Percentiles rank a stretch among this genome's conserved stretches.
Conservation (phyloP, 306 rosid species). For the Citrullus mucosospermus region DNA sequence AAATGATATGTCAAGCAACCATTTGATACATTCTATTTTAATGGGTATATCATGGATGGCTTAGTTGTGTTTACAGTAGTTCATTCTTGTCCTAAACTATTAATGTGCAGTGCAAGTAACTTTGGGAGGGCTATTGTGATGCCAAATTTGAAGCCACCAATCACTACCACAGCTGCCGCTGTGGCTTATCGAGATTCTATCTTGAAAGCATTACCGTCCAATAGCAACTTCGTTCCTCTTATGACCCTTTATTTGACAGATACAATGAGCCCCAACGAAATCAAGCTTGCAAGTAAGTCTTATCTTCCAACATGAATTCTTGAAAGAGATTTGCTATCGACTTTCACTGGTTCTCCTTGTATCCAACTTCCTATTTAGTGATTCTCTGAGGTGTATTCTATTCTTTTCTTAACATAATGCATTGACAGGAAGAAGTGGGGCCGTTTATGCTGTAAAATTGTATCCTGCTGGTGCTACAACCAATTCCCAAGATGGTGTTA, state of each 20-base stretch:
- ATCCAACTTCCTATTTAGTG: not conserved
- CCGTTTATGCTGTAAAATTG: conserved; percentile 66
- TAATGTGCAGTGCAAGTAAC: conserved; percentile 41
- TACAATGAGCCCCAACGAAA: conserved; percentile 54
- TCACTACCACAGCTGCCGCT: conserved; percentile 58
- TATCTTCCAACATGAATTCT: not conserved
- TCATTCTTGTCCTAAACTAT: conserved; percentile 7
- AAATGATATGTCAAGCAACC: not conserved
- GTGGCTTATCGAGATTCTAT: conserved; percentile 60
- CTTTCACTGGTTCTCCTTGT: not conserved
- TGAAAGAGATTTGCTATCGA: not conserved
- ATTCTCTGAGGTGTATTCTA: not conserved
- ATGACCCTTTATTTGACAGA: conserved; percentile 91
- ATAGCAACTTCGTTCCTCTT: conserved; percentile 63
- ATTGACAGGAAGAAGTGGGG: conserved; percentile 56
- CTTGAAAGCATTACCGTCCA: conserved; percentile 52
- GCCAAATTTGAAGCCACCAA: conserved; percentile 89
- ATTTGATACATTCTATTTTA: not conserved
- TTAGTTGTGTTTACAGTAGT: not conserved
- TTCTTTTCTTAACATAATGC: conserved; percentile 5
- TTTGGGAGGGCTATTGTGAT: conserved; percentile 84
- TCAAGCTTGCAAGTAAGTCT: conserved; percentile 71
- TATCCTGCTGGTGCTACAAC: conserved; percentile 98
- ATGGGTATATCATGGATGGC: not conserved
- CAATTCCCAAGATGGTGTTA: conserved; percentile 88